phyloP scores from a whole-genome alignment of 2,329 filamentous ascomycete species.

The Calonectria multiphialidica region DNA sequence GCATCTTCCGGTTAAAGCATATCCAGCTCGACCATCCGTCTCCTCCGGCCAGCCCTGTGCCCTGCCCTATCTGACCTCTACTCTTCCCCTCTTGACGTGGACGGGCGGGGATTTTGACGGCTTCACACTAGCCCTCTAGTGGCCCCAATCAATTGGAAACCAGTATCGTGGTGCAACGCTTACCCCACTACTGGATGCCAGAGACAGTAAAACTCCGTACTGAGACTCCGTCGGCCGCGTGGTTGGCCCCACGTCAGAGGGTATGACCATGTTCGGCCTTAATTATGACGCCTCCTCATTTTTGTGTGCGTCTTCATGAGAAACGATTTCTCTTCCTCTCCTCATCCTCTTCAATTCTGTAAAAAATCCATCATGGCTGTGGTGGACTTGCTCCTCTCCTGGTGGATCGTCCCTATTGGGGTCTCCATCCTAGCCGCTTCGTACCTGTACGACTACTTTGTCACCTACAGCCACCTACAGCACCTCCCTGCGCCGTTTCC shows the following conservation, averaged over 20 bases:
- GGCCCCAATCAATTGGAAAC: background rate
- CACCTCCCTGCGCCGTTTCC: constrained; percentile 73
- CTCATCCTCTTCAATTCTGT: background rate
- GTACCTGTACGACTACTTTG: constrained; percentile 71
- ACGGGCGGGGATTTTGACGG: background rate
- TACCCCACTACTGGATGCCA: background rate
- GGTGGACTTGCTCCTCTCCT: constrained; percentile 51
- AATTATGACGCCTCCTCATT: constrained; percentile 8
- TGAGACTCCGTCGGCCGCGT: constrained; percentile 8
- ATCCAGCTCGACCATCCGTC: background rate
- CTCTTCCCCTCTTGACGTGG: background rate
- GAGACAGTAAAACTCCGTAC: background rate
- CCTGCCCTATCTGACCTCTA: too few species aligned
- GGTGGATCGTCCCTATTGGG: constrained; percentile 61
- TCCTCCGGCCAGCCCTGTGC: background rate
- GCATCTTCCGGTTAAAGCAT: constrained; percentile 8
- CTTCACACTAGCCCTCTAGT: background rate
- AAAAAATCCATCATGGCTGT: constrained; percentile 43
- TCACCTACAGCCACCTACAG: constrained; percentile 64
- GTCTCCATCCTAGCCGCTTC: constrained; percentile 62
- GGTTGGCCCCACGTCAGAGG: constrained; percentile 1
- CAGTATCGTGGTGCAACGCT: background rate
- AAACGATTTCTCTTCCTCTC: background rate
- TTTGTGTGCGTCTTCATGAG: background rate
- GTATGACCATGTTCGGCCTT: background rate